phyloP scores from a whole-genome alignment of 352 stramenopile species.

The Phytophthora fragariae region DNA sequence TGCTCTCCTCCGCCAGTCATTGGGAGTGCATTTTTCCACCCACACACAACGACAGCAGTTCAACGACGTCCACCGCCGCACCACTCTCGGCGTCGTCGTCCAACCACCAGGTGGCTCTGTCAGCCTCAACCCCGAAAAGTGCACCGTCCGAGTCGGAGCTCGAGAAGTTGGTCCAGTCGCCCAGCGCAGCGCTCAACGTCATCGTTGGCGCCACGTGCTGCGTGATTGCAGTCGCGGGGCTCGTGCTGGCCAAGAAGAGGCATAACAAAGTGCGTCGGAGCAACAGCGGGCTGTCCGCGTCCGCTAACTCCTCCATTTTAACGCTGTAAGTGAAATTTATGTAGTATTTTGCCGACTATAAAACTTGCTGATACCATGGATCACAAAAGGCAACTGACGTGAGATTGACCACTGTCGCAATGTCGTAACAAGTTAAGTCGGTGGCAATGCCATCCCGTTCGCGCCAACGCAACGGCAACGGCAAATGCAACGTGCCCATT shows the following conservation, averaged over 20 bases:
- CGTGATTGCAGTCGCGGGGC: constrained; percentile 32
- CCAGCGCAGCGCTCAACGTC: constrained; percentile 32
- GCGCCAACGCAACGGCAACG: background rate
- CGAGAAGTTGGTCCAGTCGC: background rate
- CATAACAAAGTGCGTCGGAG: constrained; percentile 13
- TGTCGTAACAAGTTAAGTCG: background rate
- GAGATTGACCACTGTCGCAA: background rate
- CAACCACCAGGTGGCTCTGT: constrained; percentile 15
- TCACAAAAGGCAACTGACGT: background rate
- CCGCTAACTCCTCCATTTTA: constrained; percentile 26
- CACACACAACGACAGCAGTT: background rate
- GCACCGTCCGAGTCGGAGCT: background rate
- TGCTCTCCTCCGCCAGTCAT: constrained; percentile 23
- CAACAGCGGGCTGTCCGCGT: constrained; percentile 8
- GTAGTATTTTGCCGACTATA: background rate
- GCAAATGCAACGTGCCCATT: background rate
- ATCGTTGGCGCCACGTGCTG: constrained; percentile 35
- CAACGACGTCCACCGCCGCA: background rate
- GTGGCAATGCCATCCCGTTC: background rate
- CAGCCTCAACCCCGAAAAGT: constrained; percentile 15
- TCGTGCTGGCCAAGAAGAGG: constrained; percentile 38
- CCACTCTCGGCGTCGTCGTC: background rate
- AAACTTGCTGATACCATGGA: background rate
- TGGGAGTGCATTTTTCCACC: constrained; percentile 51
- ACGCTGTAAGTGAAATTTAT: constrained; percentile 14